Base-by-base conservation (phyloP, 257 asterid species). In the Nicotiana benthamiana region DNA sequence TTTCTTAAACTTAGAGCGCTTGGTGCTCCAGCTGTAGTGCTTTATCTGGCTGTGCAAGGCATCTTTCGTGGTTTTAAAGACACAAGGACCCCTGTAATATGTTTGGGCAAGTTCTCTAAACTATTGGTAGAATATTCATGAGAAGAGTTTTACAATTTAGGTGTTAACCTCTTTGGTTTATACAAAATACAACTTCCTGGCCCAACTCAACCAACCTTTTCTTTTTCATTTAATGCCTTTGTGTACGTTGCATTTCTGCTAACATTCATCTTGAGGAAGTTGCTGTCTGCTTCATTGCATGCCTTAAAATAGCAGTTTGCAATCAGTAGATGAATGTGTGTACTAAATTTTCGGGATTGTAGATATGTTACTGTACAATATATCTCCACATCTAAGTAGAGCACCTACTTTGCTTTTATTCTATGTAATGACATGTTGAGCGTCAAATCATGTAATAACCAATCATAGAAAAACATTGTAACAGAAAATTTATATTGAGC, bases 1-100 rank as follows among this genome's bases (percentile, higher is more conserved):
- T 83, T 87, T 85, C 90, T 87, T 64, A 85, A 82, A 79, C 89
- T 87, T 60, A 86, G 90, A 82, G 88, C 90, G 70, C 59, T 87
- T 82, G 90, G 90, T 61, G 90, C 90, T 22, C 90, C 90, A 8
- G 87, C 90, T 34, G 90, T 87, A 70, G 90, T 87, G 74, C 83
- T 87, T 66, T 81, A 84, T 72, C 86, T 87, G 26, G 83, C 90
- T 13, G 76, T 87, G 34, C 90, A 87, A 63, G 90, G 90, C 81
- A 85, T 87, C 52, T 83, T 87, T 60, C 89, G 90, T 77, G 89
- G 89, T 11, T 85, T 87, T 63, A 85, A 83, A 86, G 89, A 83
- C 75, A 87, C 89, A 34, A 82, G 79, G 77, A 83, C 89, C 63
- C 88, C 88, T 79, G 88, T 87, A 30, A 24, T 85, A 32, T 87